Evolutionary conservation across 768 basidiomycete genomes (phyloP).

Genomic region (Boletus tomentosulus): DNA sequence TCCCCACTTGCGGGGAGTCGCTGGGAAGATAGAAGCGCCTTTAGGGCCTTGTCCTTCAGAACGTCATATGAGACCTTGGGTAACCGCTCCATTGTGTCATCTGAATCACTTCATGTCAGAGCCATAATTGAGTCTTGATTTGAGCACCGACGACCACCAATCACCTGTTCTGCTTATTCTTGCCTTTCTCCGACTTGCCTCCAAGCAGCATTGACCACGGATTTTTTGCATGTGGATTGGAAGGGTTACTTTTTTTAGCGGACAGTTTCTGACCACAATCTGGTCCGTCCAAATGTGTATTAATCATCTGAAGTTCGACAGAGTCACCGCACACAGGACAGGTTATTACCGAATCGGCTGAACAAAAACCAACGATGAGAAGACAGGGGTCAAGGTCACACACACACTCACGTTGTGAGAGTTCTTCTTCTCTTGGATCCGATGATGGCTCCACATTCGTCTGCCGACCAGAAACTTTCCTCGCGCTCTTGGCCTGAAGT

Average conservation of each 20-base stretch:
- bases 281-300: conserved; percentile 60
- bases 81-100: conserved; percentile 41
- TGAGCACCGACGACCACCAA: neutral
- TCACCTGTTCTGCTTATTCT: conserved; percentile 35
- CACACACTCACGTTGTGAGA: conserved; percentile 16
- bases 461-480: conserved; percentile 13
- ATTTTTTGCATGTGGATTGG: conserved; percentile 23
- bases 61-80: conserved; percentile 65
- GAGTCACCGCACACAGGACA: conserved; percentile 61
- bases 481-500: conserved; percentile 17
- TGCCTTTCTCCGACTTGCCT: conserved; percentile 36
- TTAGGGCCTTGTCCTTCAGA: conserved; percentile 57
- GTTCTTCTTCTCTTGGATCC: conserved; percentile 30
- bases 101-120: conserved; percentile 21
- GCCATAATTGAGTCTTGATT: conserved; percentile 11
- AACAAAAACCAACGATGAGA: conserved; percentile 2
- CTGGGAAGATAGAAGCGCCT: conserved; percentile 50
- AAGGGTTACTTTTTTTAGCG: conserved; percentile 19
- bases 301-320: conserved; percentile 48
- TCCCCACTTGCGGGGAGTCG: conserved; percentile 51
- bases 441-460: conserved; percentile 25
- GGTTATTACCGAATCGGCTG: conserved; percentile 37
- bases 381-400: neutral
- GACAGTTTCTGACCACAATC: conserved; percentile 37
- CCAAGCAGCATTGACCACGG: conserved; percentile 44